Evolutionary conservation across 345 rosid species (phyloP), one percentile per base, ranked within the genome.

Genomic region (Gossypium sturtianum): DNA sequence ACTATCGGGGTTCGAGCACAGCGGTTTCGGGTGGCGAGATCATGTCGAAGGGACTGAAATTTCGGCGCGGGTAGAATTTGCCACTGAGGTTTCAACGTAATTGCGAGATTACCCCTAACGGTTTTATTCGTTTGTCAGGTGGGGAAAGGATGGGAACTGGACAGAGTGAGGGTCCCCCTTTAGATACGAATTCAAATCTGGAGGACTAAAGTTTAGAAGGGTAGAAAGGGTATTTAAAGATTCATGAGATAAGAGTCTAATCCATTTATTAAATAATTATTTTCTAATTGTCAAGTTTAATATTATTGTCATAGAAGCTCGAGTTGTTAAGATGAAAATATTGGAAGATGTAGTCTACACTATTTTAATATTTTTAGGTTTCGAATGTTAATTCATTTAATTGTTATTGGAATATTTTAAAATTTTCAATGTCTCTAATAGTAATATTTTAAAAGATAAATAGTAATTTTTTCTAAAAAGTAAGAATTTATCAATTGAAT

Each of bases 61-160:
- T 82, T 78, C 87, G 91, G 83, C 90, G 84, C 74, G 13, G 15
- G 61, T 20, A 7, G 9, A 1, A 17, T 5, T 59, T 76, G 76
- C 80, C 89, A 85, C 62, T 48, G 1, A 5, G 0, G 0, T 52
- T 51, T 53, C 0, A 0, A 10, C 0, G 4, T 56, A 77, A 76
- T 81, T 83, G 63, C 91, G 65, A 74, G 9, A 69, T 4, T 84
- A 63, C 84, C 86, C 71, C 81, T 84, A 76, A 84, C 91, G 87
- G 91, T 87, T 81, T 62, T 60, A 78, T 83, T 82, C 52, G 62
- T 80, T 83, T 81, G 80, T 83, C 78, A 7, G 58, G 77, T 19
- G 44, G 11, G 6, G 57, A 43, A 23, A 16, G 54, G 20, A 20
- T 65, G 77, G 56, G 74, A 41, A 45, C 3, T 11, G 51, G 15